phyloP scores from a whole-genome alignment of 78 protist genomes.

The Bigelowiella natans region DNA sequence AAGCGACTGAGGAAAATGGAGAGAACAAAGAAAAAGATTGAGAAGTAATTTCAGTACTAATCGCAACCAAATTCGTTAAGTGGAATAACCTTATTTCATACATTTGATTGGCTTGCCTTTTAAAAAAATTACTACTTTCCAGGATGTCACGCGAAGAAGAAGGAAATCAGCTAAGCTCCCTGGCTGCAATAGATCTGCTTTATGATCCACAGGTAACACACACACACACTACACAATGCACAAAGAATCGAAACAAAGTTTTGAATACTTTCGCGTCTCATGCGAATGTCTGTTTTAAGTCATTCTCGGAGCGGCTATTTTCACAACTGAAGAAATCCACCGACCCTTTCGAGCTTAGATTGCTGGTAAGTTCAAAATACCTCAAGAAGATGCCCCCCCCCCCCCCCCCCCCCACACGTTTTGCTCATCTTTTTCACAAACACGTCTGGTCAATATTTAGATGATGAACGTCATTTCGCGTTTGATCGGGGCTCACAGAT shows the following conservation, averaged over 20 bases:
- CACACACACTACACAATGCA: background rate
- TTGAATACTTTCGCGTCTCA: too few species aligned
- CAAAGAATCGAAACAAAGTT: too few species aligned
- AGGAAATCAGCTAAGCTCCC: background rate
- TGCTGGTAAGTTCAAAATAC: background rate
- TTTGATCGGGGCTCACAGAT: slow-evolving; percentile 55
- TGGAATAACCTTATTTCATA: too few species aligned
- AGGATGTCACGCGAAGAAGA: background rate
- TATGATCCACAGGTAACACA: background rate
- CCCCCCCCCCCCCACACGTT: too few species aligned
- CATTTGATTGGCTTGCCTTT: too few species aligned
- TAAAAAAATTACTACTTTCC: too few species aligned
- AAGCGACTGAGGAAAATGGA: background rate
- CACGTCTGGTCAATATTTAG: too few species aligned
- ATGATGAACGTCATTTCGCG: slow-evolving; percentile 66
- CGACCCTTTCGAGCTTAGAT: background rate
- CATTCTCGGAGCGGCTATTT: background rate
- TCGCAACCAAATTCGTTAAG: too few species aligned
- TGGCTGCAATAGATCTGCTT: background rate
- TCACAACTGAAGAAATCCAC: background rate
- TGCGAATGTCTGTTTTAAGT: too few species aligned
- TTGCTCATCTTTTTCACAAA: too few species aligned
- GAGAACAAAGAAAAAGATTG: background rate
- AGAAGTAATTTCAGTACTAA: background rate
- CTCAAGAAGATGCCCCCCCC: too few species aligned